Evolutionary conservation across 2,329 filamentous ascomycete genomes (phyloP), one percentile per base, ranked within the genome.

Genomic region (Sporothrix pseudoabietina): DNA sequence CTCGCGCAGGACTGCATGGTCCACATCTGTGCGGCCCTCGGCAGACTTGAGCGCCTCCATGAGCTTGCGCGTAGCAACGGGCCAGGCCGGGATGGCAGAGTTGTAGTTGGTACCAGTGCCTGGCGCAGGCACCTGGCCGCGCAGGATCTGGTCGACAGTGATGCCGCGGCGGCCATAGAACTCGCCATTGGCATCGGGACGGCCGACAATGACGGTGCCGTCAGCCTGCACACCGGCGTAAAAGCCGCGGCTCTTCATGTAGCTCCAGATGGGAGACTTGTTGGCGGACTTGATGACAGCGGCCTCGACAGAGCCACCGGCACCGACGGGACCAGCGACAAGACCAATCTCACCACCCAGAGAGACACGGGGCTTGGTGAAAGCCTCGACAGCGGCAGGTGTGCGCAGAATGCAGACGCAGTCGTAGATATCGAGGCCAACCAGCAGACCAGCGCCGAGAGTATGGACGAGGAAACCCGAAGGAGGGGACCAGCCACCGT

Each of bases 311-410:
- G 91, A 85, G 10, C 90, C 92, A 14, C 94, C 94, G 0, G 91
- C 87, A 35, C 94, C 90, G 47, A 90, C 87, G 0, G 87, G 87
- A 0, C 87, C 90, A 0, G 93, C 93, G 0, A 90, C 89, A 5
- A 92, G 92, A 75, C 91, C 91, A 44, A 97, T 83, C 78, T 96
- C 93, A 44, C 90, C 91, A 1, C 94, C 94, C 0, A 97, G 82
- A 0, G 92, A 94, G 76, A 92, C 90, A 16, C 93, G 88, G 1
- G 92, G 81, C 63, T 86, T 87, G 66, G 89, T 89, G 80, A 93
- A 93, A 0, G 90, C 90, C 49, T 90, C 86, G 59, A 93, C 81
- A 1, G 91, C 91, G 71, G 88, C 85, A 39, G 87, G 84, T 0
- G 88, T 90, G 79, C 92, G 92, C 78, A 93, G 91, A 35, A 93